phyloP scores from a whole-genome alignment of 2,329 filamentous ascomycete species.

The Aspergillus latus region DNA sequence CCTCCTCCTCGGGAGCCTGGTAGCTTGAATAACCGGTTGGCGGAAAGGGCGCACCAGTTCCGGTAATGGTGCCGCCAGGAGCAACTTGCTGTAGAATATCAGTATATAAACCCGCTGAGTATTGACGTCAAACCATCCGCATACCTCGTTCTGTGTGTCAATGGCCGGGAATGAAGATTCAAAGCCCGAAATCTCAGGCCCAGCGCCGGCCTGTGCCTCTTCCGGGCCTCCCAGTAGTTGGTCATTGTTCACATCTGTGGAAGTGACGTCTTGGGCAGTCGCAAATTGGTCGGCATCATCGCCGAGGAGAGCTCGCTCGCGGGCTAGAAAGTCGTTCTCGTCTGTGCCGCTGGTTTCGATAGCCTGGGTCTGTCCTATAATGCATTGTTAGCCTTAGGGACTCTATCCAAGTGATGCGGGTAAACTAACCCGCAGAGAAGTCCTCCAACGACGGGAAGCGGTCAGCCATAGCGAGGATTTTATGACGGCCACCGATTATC shows the following conservation, averaged over 20 bases:
- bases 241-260: conserved; percentile 62
- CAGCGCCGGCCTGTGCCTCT: conserved; percentile 20
- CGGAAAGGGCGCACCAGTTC: conserved; percentile 59
- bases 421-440: conserved; percentile 60
- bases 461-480: conserved; percentile 62
- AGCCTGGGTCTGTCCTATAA: conserved; percentile 37
- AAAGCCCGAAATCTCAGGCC: conserved; percentile 60
- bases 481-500: not conserved
- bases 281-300: conserved; percentile 92
- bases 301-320: conserved; percentile 85
- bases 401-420: conserved; percentile 22
- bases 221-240: conserved; percentile 69
- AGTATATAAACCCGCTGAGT: conserved; percentile 17
- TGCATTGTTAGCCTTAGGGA: conserved; percentile 27
- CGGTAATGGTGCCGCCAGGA: conserved; percentile 77
- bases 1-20: conserved; percentile 71
- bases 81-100: conserved; percentile 60
- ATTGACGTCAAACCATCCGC: conserved; percentile 16
- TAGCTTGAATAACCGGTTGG: conserved; percentile 52
- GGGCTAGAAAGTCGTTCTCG: conserved; percentile 81
- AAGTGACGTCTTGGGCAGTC: conserved; percentile 66
- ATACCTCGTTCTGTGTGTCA: conserved; percentile 69
- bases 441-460: conserved; percentile 78
- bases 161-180: conserved; percentile 91
- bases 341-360: conserved; percentile 50